Evolutionary conservation across 2,329 filamentous ascomycete genomes (phyloP).

Genomic region (Fusarium nanum): DNA sequence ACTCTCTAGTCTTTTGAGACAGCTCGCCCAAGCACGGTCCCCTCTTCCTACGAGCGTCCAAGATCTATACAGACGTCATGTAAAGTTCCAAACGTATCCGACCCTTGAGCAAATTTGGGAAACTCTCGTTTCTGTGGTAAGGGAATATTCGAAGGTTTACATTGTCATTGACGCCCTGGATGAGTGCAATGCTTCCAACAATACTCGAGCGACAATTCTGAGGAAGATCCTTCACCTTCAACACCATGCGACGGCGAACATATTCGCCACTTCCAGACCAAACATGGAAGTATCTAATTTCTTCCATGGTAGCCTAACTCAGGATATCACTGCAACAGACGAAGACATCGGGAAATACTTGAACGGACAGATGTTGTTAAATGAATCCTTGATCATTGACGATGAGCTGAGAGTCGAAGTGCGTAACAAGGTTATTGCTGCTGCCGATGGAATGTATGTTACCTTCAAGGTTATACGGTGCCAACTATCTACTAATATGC

Average conservation of each 20-base stretch:
- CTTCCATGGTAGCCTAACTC: too few species aligned
- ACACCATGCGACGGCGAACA: accelerated
- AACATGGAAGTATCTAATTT: accelerated
- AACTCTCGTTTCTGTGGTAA: accelerated
- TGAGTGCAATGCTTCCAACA: too few species aligned
- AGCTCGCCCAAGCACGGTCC: accelerated
- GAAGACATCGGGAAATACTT: accelerated
- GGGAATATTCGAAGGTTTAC: too few species aligned
- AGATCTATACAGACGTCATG: accelerated
- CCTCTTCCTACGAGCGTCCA: accelerated
- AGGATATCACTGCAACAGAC: too few species aligned
- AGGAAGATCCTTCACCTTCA: accelerated
- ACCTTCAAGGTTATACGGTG: too few species aligned
- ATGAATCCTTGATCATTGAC: accelerated
- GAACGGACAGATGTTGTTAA: accelerated
- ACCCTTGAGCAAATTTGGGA: accelerated
- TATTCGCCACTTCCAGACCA: accelerated
- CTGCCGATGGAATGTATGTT: too few species aligned
- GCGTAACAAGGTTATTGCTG: too few species aligned
- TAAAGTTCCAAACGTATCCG: accelerated
- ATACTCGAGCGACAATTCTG: accelerated
- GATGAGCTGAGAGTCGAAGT: too few species aligned
- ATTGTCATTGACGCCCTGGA: accelerated
- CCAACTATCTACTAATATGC: too few species aligned
- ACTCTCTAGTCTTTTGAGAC: accelerated